phyloP scores from a whole-genome alignment of 2,329 filamentous ascomycete species.

The Pseudogymnoascus sp. region DNA sequence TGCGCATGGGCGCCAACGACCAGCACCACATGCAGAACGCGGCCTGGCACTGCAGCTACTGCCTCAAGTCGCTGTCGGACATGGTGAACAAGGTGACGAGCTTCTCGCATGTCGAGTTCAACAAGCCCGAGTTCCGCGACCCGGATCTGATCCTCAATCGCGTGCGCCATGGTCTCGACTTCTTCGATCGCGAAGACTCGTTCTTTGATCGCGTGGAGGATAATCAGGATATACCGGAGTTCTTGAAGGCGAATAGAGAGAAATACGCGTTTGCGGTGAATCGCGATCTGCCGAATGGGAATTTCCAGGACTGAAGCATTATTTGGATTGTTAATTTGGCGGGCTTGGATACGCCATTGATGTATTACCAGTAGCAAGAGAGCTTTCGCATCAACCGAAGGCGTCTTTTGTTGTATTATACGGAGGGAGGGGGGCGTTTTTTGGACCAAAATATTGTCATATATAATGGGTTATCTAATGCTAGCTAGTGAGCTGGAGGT shows the following conservation, averaged over 20 bases:
- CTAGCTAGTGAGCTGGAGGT: background rate
- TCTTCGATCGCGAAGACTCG: constrained; percentile 32
- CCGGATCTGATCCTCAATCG: constrained; percentile 32
- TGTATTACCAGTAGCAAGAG: background rate
- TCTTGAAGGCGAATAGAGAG: constrained; percentile 25
- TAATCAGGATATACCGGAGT: constrained; percentile 36
- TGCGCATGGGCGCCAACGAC: constrained; percentile 28
- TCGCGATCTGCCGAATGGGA: constrained; percentile 18
- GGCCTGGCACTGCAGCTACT: constrained; percentile 40
- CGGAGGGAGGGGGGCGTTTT: background rate
- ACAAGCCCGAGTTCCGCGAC: constrained; percentile 34
- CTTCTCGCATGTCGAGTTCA: constrained; percentile 34
- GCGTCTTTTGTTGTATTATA: background rate
- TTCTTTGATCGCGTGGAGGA: constrained; percentile 30
- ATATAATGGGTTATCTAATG: background rate
- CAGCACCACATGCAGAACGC: constrained; percentile 28
- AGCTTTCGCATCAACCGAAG: background rate
- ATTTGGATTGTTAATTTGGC: background rate
- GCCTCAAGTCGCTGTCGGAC: constrained; percentile 35
- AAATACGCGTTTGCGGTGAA: constrained; percentile 21
- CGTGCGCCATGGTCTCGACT: constrained; percentile 35
- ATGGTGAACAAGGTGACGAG: constrained; percentile 34
- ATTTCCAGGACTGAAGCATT: constrained; percentile 18
- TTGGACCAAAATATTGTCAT: background rate
- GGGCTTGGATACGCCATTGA: background rate